Evolutionary conservation across 352 stramenopile species (phyloP).

Genomic region (Pythium rishiriense): DNA sequence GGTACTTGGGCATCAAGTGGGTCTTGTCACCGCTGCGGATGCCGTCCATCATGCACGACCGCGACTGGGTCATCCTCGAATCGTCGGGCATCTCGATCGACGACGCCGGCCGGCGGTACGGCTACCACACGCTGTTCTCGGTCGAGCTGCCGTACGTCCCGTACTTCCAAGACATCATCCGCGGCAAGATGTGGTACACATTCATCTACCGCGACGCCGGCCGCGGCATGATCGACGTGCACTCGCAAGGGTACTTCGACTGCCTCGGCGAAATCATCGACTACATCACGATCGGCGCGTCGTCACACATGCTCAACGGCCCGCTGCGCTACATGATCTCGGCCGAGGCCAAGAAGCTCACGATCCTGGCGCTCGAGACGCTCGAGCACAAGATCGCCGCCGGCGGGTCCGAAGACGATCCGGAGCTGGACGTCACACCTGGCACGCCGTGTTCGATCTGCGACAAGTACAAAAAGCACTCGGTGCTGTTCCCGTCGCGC

Average conservation of each 20-base stretch:
- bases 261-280: conserved; percentile 35
- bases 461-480: conserved; percentile 5
- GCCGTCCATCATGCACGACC: conserved; percentile 27
- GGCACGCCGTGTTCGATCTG: conserved; percentile 25
- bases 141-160: conserved; percentile 46
- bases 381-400: conserved; percentile 21
- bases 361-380: conserved; percentile 33
- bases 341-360: conserved; percentile 57
- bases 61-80: conserved; percentile 44
- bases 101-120: conserved; percentile 30
- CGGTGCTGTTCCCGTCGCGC: conserved; percentile 23
- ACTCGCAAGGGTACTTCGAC: conserved; percentile 48
- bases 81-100: conserved; percentile 51
- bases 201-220: conserved; percentile 47
- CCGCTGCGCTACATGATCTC: conserved; percentile 42
- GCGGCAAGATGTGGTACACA: conserved; percentile 41
- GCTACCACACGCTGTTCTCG: conserved; percentile 50
- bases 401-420: conserved; percentile 9
- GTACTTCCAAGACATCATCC: conserved; percentile 43
- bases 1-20: conserved; percentile 63
- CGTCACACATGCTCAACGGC: conserved; percentile 36
- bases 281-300: conserved; percentile 11
- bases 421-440: neutral
- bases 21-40: conserved; percentile 28
- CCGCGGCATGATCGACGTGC: conserved; percentile 41